phyloP scores from a whole-genome alignment of 352 stramenopile species.

The Thraustochytrium sp. region DNA sequence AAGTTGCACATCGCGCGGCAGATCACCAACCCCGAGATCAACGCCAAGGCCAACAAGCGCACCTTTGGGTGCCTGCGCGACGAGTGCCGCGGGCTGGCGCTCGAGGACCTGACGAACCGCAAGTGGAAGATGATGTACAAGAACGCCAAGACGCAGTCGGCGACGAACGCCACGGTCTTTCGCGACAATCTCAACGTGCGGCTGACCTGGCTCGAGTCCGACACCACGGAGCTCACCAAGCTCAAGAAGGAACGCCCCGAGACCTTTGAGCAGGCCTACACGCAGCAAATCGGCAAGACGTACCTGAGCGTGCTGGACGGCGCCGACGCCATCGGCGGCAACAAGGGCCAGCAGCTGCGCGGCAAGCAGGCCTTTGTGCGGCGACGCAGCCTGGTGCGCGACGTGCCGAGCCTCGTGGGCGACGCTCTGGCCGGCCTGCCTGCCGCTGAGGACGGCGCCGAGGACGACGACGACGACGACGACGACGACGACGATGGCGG shows the following conservation, averaged over 20 bases:
- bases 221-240: conserved; percentile 38
- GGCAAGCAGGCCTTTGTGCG: conserved; percentile 31
- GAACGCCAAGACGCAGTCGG: conserved; percentile 5
- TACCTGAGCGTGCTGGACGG: conserved; percentile 40
- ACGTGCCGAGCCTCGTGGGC: neutral
- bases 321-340: conserved; percentile 33
- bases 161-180: neutral
- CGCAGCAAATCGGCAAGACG: conserved; percentile 20
- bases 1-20: conserved; percentile 31
- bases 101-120: conserved; percentile 34
- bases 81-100: conserved; percentile 33
- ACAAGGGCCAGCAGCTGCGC: conserved; percentile 41
- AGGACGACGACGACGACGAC: neutral
- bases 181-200: conserved; percentile 28
- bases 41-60: conserved; percentile 2
- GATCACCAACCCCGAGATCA: conserved; percentile 19
- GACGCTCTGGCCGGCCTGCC: no score
- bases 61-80: conserved; percentile 39
- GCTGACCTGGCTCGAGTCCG: conserved; percentile 35
- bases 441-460: neutral
- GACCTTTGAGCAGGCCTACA: conserved; percentile 31
- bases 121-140: conserved; percentile 45
- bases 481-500: neutral
- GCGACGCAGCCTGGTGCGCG: neutral
- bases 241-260: conserved; percentile 24